phyloP scores from a whole-genome alignment of 192 early-diverging fungal genomes.

The Coemansia sp. region DNA sequence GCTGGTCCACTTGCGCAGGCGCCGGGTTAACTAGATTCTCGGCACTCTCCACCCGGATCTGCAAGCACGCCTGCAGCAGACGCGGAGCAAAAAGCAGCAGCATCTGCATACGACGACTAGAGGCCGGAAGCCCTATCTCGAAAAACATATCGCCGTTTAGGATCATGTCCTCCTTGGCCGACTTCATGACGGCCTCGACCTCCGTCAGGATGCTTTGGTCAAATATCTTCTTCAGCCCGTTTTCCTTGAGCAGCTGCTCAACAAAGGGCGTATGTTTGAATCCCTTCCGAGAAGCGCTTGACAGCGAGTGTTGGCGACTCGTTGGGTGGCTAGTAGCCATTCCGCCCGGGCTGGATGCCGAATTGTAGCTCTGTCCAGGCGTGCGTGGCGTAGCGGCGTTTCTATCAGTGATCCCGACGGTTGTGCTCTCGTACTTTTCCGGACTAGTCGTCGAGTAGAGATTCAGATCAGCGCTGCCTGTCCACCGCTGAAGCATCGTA shows the following conservation, averaged over 20 bases:
- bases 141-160: conserved; percentile 63
- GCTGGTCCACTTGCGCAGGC: conserved; percentile 64
- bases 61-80: conserved; percentile 81
- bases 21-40: conserved; percentile 43
- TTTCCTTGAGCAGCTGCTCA: conserved; percentile 83
- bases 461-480: conserved; percentile 60
- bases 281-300: conserved; percentile 12
- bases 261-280: conserved; percentile 68
- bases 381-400: neutral
- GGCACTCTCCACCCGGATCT: conserved; percentile 69
- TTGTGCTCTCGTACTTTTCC: conserved; percentile 23
- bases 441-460: conserved; percentile 27
- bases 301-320: conserved; percentile 4
- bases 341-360: neutral
- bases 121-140: conserved; percentile 72
- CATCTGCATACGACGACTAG: conserved; percentile 65
- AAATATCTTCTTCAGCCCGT: conserved; percentile 75
- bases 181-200: conserved; percentile 59
- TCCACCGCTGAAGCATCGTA: conserved; percentile 81
- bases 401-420: conserved; percentile 26
- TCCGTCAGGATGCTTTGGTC: conserved; percentile 66
- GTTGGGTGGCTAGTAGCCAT: neutral
- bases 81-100: conserved; percentile 75
- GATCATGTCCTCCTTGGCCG: conserved; percentile 70
- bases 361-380: neutral